A percentile compares a stretch with the other conserved stretches of the same genome.
Conservation (phyloP, 495 filamentous ascomycete genomes). For the Xylaria intraflava region DNA sequence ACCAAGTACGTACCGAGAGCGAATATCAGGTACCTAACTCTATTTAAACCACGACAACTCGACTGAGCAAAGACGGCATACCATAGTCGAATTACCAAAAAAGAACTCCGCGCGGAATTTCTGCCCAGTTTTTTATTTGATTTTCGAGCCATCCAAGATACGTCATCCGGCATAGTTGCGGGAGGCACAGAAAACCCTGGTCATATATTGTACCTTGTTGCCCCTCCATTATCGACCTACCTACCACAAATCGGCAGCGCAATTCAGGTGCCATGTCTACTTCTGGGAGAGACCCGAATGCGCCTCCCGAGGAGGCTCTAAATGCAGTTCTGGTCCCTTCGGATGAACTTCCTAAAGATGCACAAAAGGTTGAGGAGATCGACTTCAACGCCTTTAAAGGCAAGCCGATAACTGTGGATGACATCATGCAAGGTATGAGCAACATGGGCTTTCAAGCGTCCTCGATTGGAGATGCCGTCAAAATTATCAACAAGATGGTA, state of each 20-base stretch:
- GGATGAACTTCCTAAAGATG: conserved; percentile 66
- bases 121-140: too few relatives aligned
- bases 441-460: conserved; percentile 90
- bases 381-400: conserved; percentile 79
- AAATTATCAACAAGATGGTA: conserved; percentile 95
- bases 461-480: conserved; percentile 72
- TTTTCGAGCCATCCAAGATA: too few relatives aligned
- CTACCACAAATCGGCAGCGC: background rate
- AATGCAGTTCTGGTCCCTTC: conserved; percentile 88
- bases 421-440: conserved; percentile 75
- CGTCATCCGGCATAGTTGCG: too few relatives aligned
- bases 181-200: too few relatives aligned
- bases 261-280: conserved; percentile 14
- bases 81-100: too few relatives aligned
- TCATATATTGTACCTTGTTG: too few relatives aligned
- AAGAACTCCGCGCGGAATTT: too few relatives aligned
- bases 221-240: background rate
- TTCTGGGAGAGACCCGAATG: conserved; percentile 19
- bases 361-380: conserved; percentile 71
- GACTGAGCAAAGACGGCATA: too few relatives aligned
- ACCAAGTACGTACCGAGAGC: too few relatives aligned
- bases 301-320: conserved; percentile 59
- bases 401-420: conserved; percentile 71
- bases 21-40: too few relatives aligned
- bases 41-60: too few relatives aligned